Base-by-base conservation (phyloP, 495 filamentous ascomycete genomes). In the Chaetomium cochliodes region DNA sequence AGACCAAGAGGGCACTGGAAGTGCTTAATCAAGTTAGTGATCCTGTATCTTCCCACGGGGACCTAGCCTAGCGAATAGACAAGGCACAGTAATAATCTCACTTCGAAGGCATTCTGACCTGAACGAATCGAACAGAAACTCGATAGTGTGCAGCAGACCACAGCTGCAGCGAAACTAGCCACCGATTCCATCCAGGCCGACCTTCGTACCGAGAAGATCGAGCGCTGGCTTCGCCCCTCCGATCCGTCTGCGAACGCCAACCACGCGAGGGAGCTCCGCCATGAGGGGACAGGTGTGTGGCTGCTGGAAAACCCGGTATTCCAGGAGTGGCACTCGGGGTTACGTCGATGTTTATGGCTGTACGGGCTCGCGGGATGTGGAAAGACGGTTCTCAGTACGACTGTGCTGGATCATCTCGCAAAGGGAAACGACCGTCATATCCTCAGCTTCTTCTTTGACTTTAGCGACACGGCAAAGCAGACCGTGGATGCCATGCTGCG, bases 161-260 rank as follows among this genome's bases (percentile, higher is more conserved):
- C 23, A 61, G 58, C 26, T 23, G 58, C 44, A 51, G 51, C 22
- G 44, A 51, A 61, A 61, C 44, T 25, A 37, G 44, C 44, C 16
- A 47, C 58, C 51, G 44, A 61, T 61, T 61, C 44, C 44, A 52
- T 62, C 49, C 41, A 30, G 60, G 42, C 47, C 22, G 47, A 54
- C 30, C 46, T 52, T 54, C 47, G n/a, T 62, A 52, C 47, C 26
- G 28, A 53, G 22, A 53, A 62, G 30, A 53, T 62, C 18, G 54
- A 53, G 60, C 44, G 28, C 60, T 62, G 28, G 60, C 60, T 62
- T 53, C 42, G 46, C 54, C 60, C 60, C 51, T 2, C 47, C 25
- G 60, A 62, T 62, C 47, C 47, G 26, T 62, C 60, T 25, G 55
- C 50, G 46, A 62, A 62, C 30, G 16, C 30, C 49, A 53, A 53